These are phyloP conservation scores for Pestalotiopsis sp. DNA, from an alignment of 2,329 filamentous ascomycete species.

Conservation along the genomic window DNA sequence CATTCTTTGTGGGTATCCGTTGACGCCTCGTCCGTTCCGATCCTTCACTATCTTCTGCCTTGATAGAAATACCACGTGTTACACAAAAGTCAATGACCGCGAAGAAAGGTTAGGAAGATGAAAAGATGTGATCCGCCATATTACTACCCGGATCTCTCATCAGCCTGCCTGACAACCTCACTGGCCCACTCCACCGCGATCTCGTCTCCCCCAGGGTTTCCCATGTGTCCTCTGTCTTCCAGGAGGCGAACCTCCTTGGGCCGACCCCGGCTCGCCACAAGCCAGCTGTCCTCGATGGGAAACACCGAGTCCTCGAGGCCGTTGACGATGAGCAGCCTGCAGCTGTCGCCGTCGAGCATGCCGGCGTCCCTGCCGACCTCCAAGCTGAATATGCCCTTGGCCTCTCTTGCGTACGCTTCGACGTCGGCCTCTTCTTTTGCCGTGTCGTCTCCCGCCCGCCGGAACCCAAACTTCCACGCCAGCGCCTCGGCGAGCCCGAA, in stretches of 20 bases:
- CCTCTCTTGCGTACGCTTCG: conserved; percentile 63
- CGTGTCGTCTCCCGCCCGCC: conserved; percentile 51
- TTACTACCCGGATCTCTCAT: background rate
- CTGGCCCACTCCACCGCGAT: background rate
- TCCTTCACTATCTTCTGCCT: too few relatives aligned
- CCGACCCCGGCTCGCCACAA: conserved; percentile 65
- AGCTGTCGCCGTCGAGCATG: background rate
- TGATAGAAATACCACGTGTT: too few relatives aligned
- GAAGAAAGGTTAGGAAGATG: background rate
- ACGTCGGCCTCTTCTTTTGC: conserved; percentile 57
- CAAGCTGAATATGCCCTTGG: conserved; percentile 37
- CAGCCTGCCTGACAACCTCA: background rate
- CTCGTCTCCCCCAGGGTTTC: conserved; percentile 53
- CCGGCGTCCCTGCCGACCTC: background rate
- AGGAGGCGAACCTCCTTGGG: conserved; percentile 71
- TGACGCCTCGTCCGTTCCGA: too few relatives aligned
- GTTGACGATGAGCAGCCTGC: conserved; percentile 31
- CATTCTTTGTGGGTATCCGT: too few relatives aligned
- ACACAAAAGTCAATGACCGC: too few relatives aligned
- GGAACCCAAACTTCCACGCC: conserved; percentile 65
- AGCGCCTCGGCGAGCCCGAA: conserved; percentile 59
- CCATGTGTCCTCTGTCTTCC: conserved; percentile 65
- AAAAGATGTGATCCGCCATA: background rate
- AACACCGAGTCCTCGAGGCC: conserved; percentile 67
- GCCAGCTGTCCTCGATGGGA: conserved; percentile 69